These are phyloP conservation scores for Waitea zeae DNA, from an alignment of 1,284 basidiomycete genomes.

Conservation along the genomic window DNA sequence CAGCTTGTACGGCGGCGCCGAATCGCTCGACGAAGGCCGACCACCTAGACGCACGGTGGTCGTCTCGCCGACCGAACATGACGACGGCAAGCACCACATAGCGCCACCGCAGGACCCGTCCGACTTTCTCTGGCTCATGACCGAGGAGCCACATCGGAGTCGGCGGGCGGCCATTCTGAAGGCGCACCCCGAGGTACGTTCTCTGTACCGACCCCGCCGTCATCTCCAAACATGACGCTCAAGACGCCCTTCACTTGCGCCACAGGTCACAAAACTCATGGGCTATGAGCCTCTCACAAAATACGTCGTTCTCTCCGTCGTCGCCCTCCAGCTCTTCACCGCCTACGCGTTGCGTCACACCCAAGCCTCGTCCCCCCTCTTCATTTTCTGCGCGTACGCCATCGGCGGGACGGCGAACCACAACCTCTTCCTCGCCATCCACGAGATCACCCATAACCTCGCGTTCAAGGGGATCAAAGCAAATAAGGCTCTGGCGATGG, in stretches of 20 bases:
- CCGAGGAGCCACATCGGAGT: conserved; percentile 90
- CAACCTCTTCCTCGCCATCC: conserved; percentile 93
- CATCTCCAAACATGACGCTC: not conserved
- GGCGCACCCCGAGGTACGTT: conserved; percentile 75
- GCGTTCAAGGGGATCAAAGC: conserved; percentile 74
- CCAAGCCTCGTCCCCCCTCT: conserved; percentile 51
- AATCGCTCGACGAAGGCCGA: conserved; percentile 42
- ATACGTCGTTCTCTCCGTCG: conserved; percentile 71
- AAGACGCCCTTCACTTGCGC: not conserved
- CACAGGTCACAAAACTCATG: conserved; percentile 85
- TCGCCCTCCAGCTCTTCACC: conserved; percentile 54
- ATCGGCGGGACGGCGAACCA: conserved; percentile 94
- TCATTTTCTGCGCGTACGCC: conserved; percentile 68
- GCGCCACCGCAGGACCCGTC: conserved; percentile 49
- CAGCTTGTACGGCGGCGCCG: conserved; percentile 67
- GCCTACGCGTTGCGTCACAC: conserved; percentile 53
- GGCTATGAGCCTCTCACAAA: conserved; percentile 85
- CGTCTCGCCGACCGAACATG: conserved; percentile 17
- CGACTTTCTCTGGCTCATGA: conserved; percentile 92
- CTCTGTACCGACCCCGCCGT: not conserved
- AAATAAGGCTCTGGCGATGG: conserved; percentile 81
- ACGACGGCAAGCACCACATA: conserved; percentile 23
- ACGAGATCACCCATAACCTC: conserved; percentile 97
- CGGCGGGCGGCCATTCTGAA: conserved; percentile 84
- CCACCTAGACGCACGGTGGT: conserved; percentile 37